These are phyloP conservation scores for Debaryomyces psychrophilus DNA, from an alignment of 1,139 yeast genomes.

Conservation along the genomic window DNA sequence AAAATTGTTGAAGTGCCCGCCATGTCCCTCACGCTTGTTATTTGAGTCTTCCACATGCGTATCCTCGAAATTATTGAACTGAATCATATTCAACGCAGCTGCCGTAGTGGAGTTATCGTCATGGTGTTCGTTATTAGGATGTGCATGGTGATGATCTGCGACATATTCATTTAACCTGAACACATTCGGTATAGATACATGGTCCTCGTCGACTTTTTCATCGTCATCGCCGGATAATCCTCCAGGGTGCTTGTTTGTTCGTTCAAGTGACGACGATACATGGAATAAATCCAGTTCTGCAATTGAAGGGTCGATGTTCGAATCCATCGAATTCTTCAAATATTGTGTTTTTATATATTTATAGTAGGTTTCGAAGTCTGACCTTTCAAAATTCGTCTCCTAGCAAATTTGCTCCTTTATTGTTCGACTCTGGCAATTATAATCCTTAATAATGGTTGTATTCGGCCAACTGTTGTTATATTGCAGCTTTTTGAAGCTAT, in stretches of 20 bases:
- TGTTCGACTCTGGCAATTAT: not conserved
- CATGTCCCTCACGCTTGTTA: constrained; percentile 5
- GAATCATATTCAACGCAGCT: constrained; percentile 24
- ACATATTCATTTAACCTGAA: constrained; percentile 21
- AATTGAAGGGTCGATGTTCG: constrained; percentile 21
- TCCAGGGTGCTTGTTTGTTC: constrained; percentile 12
- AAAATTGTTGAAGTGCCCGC: constrained; percentile 2
- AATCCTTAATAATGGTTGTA: not conserved
- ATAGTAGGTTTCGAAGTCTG: not conserved
- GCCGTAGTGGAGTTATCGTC: constrained; percentile 18
- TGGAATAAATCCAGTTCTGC: constrained; percentile 18
- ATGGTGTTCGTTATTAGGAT: constrained; percentile 8
- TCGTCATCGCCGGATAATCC: constrained; percentile 3
- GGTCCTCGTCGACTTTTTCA: constrained; percentile 6
- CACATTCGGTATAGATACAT: constrained; percentile 17
- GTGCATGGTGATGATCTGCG: constrained; percentile 4
- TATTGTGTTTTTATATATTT: not conserved
- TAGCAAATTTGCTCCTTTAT: not conserved
- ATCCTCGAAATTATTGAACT: constrained; percentile 18
- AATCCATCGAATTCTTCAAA: constrained; percentile 16
- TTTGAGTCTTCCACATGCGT: constrained; percentile 8
- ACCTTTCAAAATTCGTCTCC: not conserved
- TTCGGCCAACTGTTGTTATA: not conserved
- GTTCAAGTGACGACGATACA: constrained; percentile 12
- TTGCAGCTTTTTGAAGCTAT: not conserved